A percentile compares a stretch with the other conserved stretches of the same genome.
phyloP scores from a whole-genome alignment of 441 rosid genomes.

The Adansonia gregorii region DNA sequence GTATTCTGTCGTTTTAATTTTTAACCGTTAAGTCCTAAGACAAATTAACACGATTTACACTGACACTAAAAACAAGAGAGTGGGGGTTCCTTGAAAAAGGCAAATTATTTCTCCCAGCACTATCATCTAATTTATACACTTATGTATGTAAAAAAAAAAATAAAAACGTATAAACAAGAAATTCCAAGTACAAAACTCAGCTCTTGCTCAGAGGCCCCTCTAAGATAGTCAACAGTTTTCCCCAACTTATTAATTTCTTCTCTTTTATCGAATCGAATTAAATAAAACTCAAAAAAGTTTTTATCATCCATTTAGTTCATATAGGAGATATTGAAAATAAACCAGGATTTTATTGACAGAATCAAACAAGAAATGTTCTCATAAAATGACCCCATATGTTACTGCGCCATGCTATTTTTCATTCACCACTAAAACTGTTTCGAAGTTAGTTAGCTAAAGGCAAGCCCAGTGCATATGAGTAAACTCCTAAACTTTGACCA shows the following conservation, averaged over 20 bases:
- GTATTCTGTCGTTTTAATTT: neutral
- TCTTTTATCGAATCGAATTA: neutral
- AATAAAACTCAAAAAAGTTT: neutral
- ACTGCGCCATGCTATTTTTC: neutral
- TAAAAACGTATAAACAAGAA: neutral
- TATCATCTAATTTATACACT: neutral
- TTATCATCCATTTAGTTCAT: slow-evolving; percentile 3
- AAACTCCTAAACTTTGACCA: neutral
- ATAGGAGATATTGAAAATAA: neutral
- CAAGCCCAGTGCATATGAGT: neutral
- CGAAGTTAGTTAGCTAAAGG: neutral
- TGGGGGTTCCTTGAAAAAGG: slow-evolving; percentile 14
- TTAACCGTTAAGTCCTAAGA: neutral
- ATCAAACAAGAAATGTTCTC: neutral
- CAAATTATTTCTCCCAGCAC: neutral
- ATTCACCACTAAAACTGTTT: neutral
- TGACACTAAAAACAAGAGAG: slow-evolving; percentile 14
- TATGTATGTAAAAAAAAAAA: neutral
- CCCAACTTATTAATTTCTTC: neutral
- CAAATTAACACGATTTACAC: neutral
- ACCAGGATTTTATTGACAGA: slow-evolving; percentile 3
- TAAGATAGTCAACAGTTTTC: neutral
- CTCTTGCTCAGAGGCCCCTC: slow-evolving; percentile 17
- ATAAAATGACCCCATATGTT: neutral
- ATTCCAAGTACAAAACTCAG: slow-evolving; percentile 16